Evolutionary conservation across 306 rosid species (phyloP), one percentile per base, ranked within the genome.

Genomic region (Comarum palustre): DNA sequence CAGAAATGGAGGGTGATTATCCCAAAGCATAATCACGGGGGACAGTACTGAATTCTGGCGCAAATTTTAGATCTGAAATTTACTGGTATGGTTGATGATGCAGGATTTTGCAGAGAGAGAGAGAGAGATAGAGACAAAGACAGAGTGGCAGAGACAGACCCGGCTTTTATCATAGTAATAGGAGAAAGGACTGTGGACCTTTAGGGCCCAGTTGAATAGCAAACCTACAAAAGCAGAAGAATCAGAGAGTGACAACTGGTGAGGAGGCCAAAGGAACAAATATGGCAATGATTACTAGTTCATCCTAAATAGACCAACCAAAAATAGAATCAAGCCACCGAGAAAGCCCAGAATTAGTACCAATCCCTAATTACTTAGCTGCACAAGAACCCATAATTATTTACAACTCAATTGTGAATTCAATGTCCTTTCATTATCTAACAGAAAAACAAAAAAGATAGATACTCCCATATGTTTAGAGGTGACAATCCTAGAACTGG

Each of bases 401-500:
- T 57, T 45, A 48, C 39, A 14, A 31, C 54, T 71, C 70, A 83
- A 80, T 69, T 79, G 75, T 81, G 83, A 78, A 55, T 78, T 80
- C 87, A 83, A 84, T 85, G 90, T 82, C 74, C 84, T 82, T 77
- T 88, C 90, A 90, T 82, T 86, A 74, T 90, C 96, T 61, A 78
- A 78, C 76, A 58, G 50, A 27, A 72, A 82, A 84, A 59, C 66
- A 67, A 84, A 59, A 72, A 67, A 54, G 82, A 46, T 80, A 60
- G 83, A 83, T 86, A 79, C 86, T 76, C 83, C 67, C 74, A 50
- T 39, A 57, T 78, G 75, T 41, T 60, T 72, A 74, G 77, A 73
- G 88, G 65, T 85, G 95, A 87, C 92, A 81, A 84, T 84, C 81
- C 79, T 85, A 84, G 89, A 91, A 91, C 89, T 84, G 90, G 74